phyloP scores from a whole-genome alignment of 805 yeast species.

The Barnettozyma populi region DNA sequence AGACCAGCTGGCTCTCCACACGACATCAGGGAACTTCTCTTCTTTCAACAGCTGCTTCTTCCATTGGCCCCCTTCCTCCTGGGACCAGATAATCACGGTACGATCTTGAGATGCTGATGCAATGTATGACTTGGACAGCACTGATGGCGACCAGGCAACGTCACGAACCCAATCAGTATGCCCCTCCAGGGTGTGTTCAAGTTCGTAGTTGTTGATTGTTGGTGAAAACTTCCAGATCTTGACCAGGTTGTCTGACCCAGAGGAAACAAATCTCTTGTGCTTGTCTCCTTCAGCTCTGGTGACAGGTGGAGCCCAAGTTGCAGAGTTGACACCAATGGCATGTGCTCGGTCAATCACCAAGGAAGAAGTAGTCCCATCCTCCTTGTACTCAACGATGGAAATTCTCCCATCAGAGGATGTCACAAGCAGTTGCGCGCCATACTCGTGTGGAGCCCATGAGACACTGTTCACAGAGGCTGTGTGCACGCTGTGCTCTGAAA shows the following conservation, averaged over 20 bases:
- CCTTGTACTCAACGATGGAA: constrained; percentile 85
- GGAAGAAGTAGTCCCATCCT: constrained; percentile 75
- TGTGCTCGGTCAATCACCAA: constrained; percentile 60
- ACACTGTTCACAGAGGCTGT: constrained; percentile 93
- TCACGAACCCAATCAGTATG: constrained; percentile 99
- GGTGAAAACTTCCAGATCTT: constrained; percentile 79
- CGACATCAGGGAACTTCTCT: constrained; percentile 91
- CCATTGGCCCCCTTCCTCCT: constrained; percentile 73
- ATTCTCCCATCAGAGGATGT: constrained; percentile 92
- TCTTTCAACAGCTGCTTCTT: constrained; percentile 66
- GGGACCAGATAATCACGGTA: constrained; percentile 93
- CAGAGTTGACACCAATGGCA: constrained; percentile 89
- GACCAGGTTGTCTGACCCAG: constrained; percentile 92
- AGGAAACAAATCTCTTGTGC: constrained; percentile 78
- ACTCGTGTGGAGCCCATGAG: constrained; percentile 96
- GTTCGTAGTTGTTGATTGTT: constrained; percentile 51
- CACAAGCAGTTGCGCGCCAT: constrained; percentile 86
- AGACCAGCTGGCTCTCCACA: constrained; percentile 99
- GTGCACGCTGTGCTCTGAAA: constrained; percentile 83
- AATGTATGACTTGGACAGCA: constrained; percentile 78
- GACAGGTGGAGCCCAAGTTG: constrained; percentile 83
- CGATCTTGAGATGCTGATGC: constrained; percentile 97
- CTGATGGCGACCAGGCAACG: constrained; percentile 96
- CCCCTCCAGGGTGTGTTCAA: constrained; percentile 78
- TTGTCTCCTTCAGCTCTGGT: constrained; percentile 31